Base-by-base conservation (phyloP, 2,329 filamentous ascomycete genomes). In the Polytolypa hystricis region DNA sequence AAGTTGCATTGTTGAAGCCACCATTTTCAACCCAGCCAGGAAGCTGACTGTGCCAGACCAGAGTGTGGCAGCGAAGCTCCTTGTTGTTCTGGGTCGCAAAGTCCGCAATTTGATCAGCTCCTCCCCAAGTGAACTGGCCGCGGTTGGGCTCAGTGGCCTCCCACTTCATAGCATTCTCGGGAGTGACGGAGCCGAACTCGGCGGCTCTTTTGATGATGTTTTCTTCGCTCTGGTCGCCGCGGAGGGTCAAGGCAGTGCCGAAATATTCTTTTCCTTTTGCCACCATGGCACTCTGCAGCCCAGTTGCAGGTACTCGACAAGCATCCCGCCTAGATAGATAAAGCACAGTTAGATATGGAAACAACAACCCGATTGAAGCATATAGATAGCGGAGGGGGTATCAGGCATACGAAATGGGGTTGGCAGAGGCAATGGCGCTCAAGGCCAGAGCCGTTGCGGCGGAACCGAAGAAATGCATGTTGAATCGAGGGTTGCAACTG, bases 101-200 rank as follows among this genome's bases (percentile, higher is more conserved):
- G n/a, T n/a, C n/a, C 41, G 79, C 73, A 5, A 79, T 64, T 51
- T 67, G 66, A 54, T 81, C 77, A 9, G 73, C 67, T n/a, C 56
- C 58, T 11, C 47, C 53, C 47, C 76, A 78, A 44, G 61, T 74
- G 66, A 76, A 82, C 2, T 46, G 21, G 21, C n/a, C n/a, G n/a
- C 30, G 12, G 4, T 26, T 51, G 35, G 51, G 50, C 54, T 79
- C 62, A 12, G 65, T 65, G 21, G 69, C 60, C 46, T 79, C 73
- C 77, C 77, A 82, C 59, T 82, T 81, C 71, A 80, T 78, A 51
- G 66, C 73, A 65, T 83, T 81, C 63, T 82, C 79, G 2, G 72
- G 69, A 0, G 77, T 80, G 15, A 82, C 63, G 52, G 74, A 70
- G 15, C 77, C 76, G n/a, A n/a, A n/a, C n/a, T n/a, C n/a, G n/a